A percentile compares a stretch with the other conserved stretches of the same genome.
These are phyloP conservation scores for Trichophyton equinum DNA, from an alignment of 2,329 filamentous ascomycete species.

Conservation along the genomic window DNA sequence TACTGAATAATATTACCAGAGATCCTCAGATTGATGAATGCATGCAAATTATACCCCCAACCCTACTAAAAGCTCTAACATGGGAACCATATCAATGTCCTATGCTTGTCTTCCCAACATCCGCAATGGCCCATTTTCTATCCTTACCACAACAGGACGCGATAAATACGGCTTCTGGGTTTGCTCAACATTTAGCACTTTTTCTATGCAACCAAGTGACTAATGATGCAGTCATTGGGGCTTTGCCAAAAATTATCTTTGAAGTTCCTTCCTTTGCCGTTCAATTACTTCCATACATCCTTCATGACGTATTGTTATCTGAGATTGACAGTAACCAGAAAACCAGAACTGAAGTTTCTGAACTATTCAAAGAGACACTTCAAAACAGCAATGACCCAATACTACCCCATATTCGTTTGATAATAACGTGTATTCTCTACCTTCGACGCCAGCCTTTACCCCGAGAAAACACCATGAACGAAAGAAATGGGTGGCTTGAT, in stretches of 20 bases:
- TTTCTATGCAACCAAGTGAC: constrained; percentile 48
- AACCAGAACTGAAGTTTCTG: constrained; percentile 52
- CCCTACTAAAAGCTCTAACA: constrained; percentile 29
- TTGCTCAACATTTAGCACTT: constrained; percentile 25
- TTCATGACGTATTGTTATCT: constrained; percentile 65
- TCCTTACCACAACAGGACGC: constrained; percentile 14
- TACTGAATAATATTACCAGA: constrained; percentile 25
- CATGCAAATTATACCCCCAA: constrained; percentile 24
- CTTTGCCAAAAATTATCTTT: constrained; percentile 53
- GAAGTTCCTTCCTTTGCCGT: constrained; percentile 58
- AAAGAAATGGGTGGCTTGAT: constrained; percentile 74
- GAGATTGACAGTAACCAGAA: constrained; percentile 51
- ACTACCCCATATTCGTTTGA: constrained; percentile 54
- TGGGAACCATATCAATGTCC: constrained; percentile 34
- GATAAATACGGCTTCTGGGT: constrained; percentile 19
- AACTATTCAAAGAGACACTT: constrained; percentile 53
- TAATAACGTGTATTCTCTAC: constrained; percentile 73
- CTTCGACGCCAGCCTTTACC: constrained; percentile 68
- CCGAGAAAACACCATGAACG: constrained; percentile 63
- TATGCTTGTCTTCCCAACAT: constrained; percentile 15
- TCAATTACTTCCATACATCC: constrained; percentile 65
- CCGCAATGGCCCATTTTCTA: constrained; percentile 15
- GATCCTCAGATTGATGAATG: constrained; percentile 25
- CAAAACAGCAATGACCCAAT: constrained; percentile 29
- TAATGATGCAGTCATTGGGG: constrained; percentile 55